phyloP scores from a whole-genome alignment of 768 basidiomycete species.

The Boletus pseudo-olivaceus region DNA sequence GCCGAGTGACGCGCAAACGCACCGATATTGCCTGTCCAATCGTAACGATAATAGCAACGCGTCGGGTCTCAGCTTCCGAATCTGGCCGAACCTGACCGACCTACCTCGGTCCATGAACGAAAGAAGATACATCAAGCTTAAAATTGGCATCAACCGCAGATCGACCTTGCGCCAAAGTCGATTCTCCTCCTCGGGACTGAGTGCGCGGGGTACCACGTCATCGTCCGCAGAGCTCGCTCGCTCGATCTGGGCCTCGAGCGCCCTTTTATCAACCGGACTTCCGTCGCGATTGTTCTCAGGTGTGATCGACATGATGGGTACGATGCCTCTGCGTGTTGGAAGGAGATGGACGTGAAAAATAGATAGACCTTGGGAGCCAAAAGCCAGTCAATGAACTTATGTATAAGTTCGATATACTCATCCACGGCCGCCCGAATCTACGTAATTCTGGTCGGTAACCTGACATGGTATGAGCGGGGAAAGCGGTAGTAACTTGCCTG shows the following conservation, averaged over 20 bases:
- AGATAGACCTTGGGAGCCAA: neutral
- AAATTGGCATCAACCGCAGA: conserved; percentile 52
- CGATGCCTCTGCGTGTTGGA: no score
- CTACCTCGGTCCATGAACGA: conserved; percentile 63
- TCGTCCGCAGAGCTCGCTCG: neutral
- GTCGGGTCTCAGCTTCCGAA: neutral
- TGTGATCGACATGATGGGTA: neutral
- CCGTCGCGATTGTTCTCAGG: neutral
- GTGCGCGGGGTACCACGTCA: neutral
- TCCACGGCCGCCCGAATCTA: neutral
- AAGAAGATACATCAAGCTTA: conserved; percentile 57
- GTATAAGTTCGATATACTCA: neutral
- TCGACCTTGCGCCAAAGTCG: conserved; percentile 59
- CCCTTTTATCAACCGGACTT: neutral
- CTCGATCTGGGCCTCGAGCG: neutral
- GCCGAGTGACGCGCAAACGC: neutral
- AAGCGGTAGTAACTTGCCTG: neutral
- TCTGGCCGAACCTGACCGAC: conserved; percentile 3
- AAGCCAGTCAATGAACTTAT: neutral
- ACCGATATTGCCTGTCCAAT: conserved; percentile 55
- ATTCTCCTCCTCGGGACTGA: conserved; percentile 42
- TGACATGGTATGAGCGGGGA: no score
- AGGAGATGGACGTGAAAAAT: no score
- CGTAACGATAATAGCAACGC: neutral
- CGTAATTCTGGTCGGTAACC: neutral